phyloP scores from a whole-genome alignment of 2,329 filamentous ascomycete genomes.

The Gaeumannomyces sp. region DNA sequence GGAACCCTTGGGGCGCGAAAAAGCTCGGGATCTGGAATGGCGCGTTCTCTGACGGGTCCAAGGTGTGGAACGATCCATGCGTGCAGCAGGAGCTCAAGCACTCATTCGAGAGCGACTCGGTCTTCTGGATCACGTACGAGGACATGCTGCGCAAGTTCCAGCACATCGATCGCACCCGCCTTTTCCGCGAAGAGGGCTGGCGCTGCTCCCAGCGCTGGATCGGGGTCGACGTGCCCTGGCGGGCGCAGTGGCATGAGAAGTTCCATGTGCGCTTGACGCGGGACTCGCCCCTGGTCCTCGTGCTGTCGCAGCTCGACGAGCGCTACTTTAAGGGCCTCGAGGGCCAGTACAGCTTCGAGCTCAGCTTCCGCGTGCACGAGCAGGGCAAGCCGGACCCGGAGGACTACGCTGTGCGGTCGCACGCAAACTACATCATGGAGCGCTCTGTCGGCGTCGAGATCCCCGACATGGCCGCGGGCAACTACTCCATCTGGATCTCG shows the following conservation, averaged over 20 bases:
- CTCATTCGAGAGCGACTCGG: constrained; percentile 70
- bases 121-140: constrained; percentile 54
- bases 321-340: constrained; percentile 52
- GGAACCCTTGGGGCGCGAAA: constrained; percentile 73
- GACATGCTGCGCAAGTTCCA: constrained; percentile 54
- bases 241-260: constrained; percentile 48
- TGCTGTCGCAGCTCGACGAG: constrained; percentile 51
- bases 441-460: constrained; percentile 74
- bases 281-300: constrained; percentile 46
- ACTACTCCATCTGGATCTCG: constrained; percentile 70
- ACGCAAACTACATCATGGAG: constrained; percentile 53
- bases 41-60: constrained; percentile 72
- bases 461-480: constrained; percentile 61
- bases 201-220: constrained; percentile 39
- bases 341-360: constrained; percentile 48
- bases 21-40: constrained; percentile 77
- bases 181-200: constrained; percentile 54
- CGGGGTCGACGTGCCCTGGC: constrained; percentile 46
- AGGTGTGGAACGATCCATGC: constrained; percentile 70
- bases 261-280: constrained; percentile 45
- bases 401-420: constrained; percentile 49
- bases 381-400: constrained; percentile 35
- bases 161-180: constrained; percentile 50
- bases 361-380: constrained; percentile 48
- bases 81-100: constrained; percentile 69